Evolutionary conservation across 169 alveolate species (phyloP), one percentile per base, ranked within the genome.

Genomic region (Neospora caninum): DNA sequence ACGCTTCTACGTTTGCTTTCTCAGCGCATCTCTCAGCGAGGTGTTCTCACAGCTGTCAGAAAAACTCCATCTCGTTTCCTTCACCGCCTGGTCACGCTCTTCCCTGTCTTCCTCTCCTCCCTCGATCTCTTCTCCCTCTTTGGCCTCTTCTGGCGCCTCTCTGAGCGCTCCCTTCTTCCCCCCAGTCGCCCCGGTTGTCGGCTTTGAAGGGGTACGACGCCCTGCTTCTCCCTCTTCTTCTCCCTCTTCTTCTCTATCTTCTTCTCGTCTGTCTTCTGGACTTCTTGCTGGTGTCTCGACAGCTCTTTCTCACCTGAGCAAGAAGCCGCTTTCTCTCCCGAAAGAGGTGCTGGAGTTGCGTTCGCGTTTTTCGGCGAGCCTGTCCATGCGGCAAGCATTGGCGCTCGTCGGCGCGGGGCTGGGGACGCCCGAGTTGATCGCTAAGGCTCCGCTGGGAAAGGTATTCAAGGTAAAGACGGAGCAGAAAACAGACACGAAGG

Each of bases 331-430:
- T 29, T 41, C 89, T 13, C 64, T 41, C 18, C 89, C 89, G 53
- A 18, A 18, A 41, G 89, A 22, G 18, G 64, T 82, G 31, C 89
- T 25, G 41, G 41, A 29, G n/a, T 67, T 82, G 31, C 89, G 53
- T 41, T 13, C 69, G 22, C 38, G 67, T 0, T 41, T 82, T 20
- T 10, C 39, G 16, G 89, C 20, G 64, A 29, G 39, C 39, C 31
- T 82, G 54, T 29, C 43, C 64, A 20, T 42, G 67, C 54, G 89
- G 9, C 89, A 82, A 49, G 89, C 89, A 39, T 64, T 67, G 13
- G 89, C 89, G 67, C 89, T 82, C 38, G 89, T 82, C 64, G 89
- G 43, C 34, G 53, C 89, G 2, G 89, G 89, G 10, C 67, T 82
- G 67, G 69, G 25, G 16, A 29, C 41, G 36, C 69, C 89, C 2